Percentiles rank a stretch among this genome's conserved stretches.
Conservation (phyloP, 805 yeast species). For the Wickerhamiella nectarea region DNA sequence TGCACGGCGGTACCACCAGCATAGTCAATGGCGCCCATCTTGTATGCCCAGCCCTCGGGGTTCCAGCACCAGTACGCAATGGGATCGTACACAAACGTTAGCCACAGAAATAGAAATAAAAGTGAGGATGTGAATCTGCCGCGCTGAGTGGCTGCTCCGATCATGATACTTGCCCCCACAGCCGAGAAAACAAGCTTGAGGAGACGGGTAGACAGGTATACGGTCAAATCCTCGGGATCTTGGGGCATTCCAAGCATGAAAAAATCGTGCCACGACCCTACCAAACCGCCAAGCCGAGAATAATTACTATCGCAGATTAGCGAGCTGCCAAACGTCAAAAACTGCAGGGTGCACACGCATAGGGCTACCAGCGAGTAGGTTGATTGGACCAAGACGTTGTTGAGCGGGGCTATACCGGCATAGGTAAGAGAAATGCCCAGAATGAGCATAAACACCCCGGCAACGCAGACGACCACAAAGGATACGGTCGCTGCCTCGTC, state of each 20-base stretch:
- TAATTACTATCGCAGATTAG: slow-evolving; percentile 33
- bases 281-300: slow-evolving; percentile 25
- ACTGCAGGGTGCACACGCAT: slow-evolving; percentile 47
- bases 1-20: slow-evolving; percentile 75
- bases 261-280: slow-evolving; percentile 43
- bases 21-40: slow-evolving; percentile 51
- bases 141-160: slow-evolving; percentile 61
- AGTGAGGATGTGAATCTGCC: slow-evolving; percentile 60
- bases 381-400: slow-evolving; percentile 49
- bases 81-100: slow-evolving; percentile 61
- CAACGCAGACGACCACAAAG: slow-evolving; percentile 5
- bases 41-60: slow-evolving; percentile 47
- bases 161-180: slow-evolving; percentile 51
- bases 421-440: slow-evolving; percentile 38
- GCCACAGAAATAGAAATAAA: slow-evolving; percentile 53
- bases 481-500: slow-evolving; percentile 1
- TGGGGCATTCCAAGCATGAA: slow-evolving; percentile 34
- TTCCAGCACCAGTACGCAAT: slow-evolving; percentile 69
- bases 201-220: slow-evolving; percentile 28
- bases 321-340: slow-evolving; percentile 60
- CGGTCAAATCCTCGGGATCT: slow-evolving; percentile 27
- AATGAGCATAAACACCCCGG: slow-evolving; percentile 12
- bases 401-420: slow-evolving; percentile 53
- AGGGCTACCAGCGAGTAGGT: slow-evolving; percentile 53
- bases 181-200: slow-evolving; percentile 52